Conservation (phyloP, 495 filamentous ascomycete species). For the Hyaloscypha finlandica region DNA sequence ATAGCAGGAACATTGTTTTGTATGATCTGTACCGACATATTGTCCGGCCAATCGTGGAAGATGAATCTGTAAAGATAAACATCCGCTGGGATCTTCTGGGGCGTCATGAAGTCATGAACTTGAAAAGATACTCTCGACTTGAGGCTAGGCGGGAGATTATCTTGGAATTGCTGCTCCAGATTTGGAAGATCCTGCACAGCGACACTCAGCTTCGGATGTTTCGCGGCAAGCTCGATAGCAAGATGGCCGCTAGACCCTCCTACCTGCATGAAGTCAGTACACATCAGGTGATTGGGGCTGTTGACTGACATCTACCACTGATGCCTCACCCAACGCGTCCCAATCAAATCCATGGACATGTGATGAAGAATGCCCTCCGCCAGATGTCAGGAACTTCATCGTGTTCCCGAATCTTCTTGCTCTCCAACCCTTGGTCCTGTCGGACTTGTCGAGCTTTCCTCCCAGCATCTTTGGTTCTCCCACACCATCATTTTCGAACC, state of each 20-base stretch:
- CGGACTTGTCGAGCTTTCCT: no score
- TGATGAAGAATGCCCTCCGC: constrained; percentile 8
- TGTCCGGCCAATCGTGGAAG: constrained; percentile 57
- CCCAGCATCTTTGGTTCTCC: no score
- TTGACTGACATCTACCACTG: constrained; percentile 7
- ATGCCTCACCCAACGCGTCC: not conserved
- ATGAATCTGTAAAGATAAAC: constrained; percentile 57
- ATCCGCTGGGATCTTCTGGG: constrained; percentile 52
- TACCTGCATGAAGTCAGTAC: constrained; percentile 29
- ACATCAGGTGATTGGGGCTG: constrained; percentile 20
- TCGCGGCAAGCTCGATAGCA: constrained; percentile 44
- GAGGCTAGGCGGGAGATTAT: constrained; percentile 13
- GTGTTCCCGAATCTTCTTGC: no score
- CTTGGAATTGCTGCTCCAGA: constrained; percentile 40
- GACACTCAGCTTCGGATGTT: constrained; percentile 47
- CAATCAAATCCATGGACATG: constrained; percentile 38
- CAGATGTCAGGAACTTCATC: not conserved
- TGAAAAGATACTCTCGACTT: constrained; percentile 42
- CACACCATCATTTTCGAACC: no score
- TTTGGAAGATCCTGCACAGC: constrained; percentile 55
- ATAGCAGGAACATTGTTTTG: constrained; percentile 50
- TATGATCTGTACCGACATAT: constrained; percentile 52
- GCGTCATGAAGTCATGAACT: constrained; percentile 53
- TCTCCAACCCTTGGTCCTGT: no score
- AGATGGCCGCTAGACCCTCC: constrained; percentile 54